A percentile compares a stretch with the other conserved stretches of the same genome.
These are phyloP conservation scores for Aspergillus sergii DNA, from an alignment of 2,329 filamentous ascomycete species.

Conservation along the genomic window DNA sequence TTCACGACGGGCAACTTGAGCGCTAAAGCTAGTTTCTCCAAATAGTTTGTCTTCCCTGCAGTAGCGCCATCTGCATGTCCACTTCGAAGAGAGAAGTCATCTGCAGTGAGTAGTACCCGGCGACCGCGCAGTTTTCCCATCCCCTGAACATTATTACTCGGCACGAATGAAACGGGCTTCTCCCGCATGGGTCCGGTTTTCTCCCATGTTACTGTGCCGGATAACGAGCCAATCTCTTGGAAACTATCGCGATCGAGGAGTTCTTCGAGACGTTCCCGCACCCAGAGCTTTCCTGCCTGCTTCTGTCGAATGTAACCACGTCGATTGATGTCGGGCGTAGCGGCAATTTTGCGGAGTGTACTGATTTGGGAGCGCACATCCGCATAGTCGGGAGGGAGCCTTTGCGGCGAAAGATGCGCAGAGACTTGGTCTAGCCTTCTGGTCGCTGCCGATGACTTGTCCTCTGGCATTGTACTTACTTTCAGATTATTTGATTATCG, in stretches of 20 bases:
- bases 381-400: conserved; percentile 61
- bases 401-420: conserved; percentile 40
- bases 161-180: conserved; percentile 54
- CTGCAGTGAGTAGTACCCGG: conserved; percentile 62
- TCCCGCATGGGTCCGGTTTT: conserved; percentile 40
- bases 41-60: conserved; percentile 61
- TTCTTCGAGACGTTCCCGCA: conserved; percentile 61
- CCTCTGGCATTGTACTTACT: conserved; percentile 15
- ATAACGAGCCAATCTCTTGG: conserved; percentile 62
- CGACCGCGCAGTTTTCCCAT: conserved; percentile 57
- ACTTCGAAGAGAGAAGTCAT: conserved; percentile 65
- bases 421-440: conserved; percentile 53
- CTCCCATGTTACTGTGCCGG: conserved; percentile 62
- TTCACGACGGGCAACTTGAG: conserved; percentile 64
- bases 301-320: conserved; percentile 66
- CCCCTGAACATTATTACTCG: conserved; percentile 66
- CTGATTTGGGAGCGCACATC: conserved; percentile 63
- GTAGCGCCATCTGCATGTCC: conserved; percentile 66
- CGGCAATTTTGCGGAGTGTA: conserved; percentile 55
- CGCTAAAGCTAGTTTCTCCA: conserved; percentile 63
- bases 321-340: conserved; percentile 56
- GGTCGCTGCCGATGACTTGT: conserved; percentile 35
- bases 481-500: neutral
- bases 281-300: conserved; percentile 66
- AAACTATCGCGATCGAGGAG: conserved; percentile 61